Evolutionary conservation across 257 asterid genomes (phyloP), one percentile per base, ranked within the genome.

Genomic region (Forsythia suspensa): DNA sequence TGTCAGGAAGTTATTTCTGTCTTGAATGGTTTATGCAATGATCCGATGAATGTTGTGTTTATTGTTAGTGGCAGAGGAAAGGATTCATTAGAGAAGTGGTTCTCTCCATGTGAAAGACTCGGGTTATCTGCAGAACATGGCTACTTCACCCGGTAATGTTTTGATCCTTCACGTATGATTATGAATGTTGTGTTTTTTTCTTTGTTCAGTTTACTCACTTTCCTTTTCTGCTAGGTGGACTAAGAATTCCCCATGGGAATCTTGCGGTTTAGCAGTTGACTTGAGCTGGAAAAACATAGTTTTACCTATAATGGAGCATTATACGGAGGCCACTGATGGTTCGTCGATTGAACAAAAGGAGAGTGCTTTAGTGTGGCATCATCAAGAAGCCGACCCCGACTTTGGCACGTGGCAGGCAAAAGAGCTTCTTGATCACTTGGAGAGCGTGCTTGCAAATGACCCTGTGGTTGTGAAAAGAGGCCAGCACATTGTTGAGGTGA

Each of bases 71-170:
- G 98, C 41, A 81, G 97, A 85, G 95, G 96, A 29, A 92, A 79
- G 82, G 95, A 89, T 65, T 78, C 96, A 2, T 83, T 94, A 4
- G 83, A 90, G 37, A 88, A 84, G 81, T 94, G 98, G 98, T 92
- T 92, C 82, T 79, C 85, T 24, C 87, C 89, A 0, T 94, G 97
- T 36, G 87, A 89, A 12, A 87, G 77, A 21, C 97, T 94, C 2
- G 98, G 98, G 40, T 84, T 94, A 0, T 90, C 97, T 44, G 97
- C 97, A 1, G 98, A 94, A 77, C 98, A 94, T 43, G 98, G 98
- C 63, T 92, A 88, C 79, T 92, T 92, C 79, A 92, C 85, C 13
- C 78, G 97, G 98, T 94, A 80, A 55, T 38, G 68, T 71, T 39
- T 43, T n/a, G 36, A 15, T 57, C 39, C 24, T 63, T 39, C 4